Conservation (phyloP, 768 basidiomycete species). For the Pleurotus giganteus region DNA sequence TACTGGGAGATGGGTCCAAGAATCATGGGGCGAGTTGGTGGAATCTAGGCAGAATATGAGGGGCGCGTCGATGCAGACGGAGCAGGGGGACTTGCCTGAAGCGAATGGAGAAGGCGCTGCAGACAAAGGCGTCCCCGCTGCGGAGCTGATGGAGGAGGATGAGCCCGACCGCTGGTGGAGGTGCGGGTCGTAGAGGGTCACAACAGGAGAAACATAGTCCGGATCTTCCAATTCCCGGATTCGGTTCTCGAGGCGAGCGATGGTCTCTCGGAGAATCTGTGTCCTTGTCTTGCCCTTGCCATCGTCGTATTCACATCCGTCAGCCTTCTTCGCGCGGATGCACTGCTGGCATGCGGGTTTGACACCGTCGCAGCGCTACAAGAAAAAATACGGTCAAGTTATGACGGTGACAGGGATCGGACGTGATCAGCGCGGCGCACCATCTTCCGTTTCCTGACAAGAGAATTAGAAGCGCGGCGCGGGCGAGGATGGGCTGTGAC, state of each 20-base stretch:
- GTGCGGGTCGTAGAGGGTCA: slow-evolving; percentile 72
- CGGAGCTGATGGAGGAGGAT: slow-evolving; percentile 50
- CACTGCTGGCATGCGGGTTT: slow-evolving; percentile 83
- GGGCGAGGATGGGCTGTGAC: slow-evolving; percentile 16
- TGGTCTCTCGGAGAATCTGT: slow-evolving; percentile 75
- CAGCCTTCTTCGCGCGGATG: slow-evolving; percentile 70
- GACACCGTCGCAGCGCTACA: slow-evolving; percentile 71
- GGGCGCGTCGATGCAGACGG: slow-evolving; percentile 4
- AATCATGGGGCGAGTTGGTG: slow-evolving; percentile 47
- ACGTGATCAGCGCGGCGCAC: slow-evolving; percentile 27
- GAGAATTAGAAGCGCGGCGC: slow-evolving; percentile 14
- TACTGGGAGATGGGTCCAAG: slow-evolving; percentile 46
- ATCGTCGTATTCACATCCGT: slow-evolving; percentile 79
- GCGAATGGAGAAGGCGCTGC: slow-evolving; percentile 60
- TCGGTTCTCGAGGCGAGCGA: slow-evolving; percentile 67
- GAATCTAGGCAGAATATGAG: slow-evolving; percentile 28
- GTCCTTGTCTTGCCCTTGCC: slow-evolving; percentile 83
- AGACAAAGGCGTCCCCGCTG: slow-evolving; percentile 48
- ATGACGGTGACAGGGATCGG: slow-evolving; percentile 1
- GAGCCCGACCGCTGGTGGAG: slow-evolving; percentile 49
- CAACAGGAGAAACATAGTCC: slow-evolving; percentile 65
- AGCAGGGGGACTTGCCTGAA: slow-evolving; percentile 37
- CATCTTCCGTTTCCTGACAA: slow-evolving; percentile 67
- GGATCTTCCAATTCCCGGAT: slow-evolving; percentile 76
- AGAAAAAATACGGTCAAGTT: slow-evolving; percentile 13